These are phyloP conservation scores for Simmondsia chinensis DNA, from an alignment of 148 eudicot species.

Conservation along the genomic window DNA sequence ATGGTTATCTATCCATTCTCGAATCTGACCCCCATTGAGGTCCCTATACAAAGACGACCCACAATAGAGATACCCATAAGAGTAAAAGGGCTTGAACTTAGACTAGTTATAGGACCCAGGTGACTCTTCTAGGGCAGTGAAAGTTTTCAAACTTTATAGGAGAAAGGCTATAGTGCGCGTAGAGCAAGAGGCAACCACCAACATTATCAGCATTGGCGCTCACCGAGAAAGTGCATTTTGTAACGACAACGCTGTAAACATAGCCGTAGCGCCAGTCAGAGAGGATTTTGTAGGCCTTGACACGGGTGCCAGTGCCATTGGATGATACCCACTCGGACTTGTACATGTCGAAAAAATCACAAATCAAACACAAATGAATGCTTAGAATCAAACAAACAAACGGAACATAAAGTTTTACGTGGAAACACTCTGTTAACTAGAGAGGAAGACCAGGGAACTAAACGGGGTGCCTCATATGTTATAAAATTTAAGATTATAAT, in stretches of 20 bases:
- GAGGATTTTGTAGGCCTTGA: conserved; percentile 41
- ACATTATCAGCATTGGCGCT: conserved; percentile 19
- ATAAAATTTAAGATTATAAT: no score
- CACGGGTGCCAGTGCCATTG: conserved; percentile 10
- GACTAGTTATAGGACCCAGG: conserved; percentile 19
- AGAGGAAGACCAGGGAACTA: no score
- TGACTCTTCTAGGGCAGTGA: conserved; percentile 36
- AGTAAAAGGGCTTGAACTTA: conserved; percentile 7
- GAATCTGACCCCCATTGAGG: conserved; percentile 24
- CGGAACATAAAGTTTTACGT: no score
- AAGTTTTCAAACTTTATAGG: conserved; percentile 22
- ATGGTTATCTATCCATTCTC: conserved; percentile 64
- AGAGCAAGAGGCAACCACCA: conserved; percentile 34
- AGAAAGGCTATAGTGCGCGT: conserved; percentile 41
- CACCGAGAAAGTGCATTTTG: conserved; percentile 33
- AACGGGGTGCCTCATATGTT: no score
- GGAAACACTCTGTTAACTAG: no score
- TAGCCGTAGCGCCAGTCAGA: conserved; percentile 71
- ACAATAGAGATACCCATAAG: conserved; percentile 44
- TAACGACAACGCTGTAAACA: conserved; percentile 46
- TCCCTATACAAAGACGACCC: conserved; percentile 52
- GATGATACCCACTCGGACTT: conserved; percentile 40
- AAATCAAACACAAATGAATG: no score
- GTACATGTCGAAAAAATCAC: no score
- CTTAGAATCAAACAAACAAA: no score